Evolutionary conservation across 176 grass and related monocot species (phyloP), one percentile per base, ranked within the genome.

Genomic region (Panicum miliaceum): DNA sequence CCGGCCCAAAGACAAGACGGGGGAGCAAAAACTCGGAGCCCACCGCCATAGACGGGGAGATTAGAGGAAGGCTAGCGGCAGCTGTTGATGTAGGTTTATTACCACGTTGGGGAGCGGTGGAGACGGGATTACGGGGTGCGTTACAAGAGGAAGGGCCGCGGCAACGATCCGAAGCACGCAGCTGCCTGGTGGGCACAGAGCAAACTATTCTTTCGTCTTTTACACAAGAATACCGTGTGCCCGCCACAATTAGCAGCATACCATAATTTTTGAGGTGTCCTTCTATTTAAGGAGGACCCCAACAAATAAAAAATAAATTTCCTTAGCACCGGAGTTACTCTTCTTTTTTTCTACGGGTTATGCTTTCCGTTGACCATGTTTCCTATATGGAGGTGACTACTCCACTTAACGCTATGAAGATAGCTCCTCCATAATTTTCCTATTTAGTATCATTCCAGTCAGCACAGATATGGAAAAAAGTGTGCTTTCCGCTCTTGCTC

Each of bases 161-260:
- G 60, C 26, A 0, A 4, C 8, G 2, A 8, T 12, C 0, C 3
- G 87, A 65, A 90, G 0, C 41, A 85, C 45, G 73, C 83, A 90
- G 89, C 84, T 90, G 89, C 75, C 85, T 90, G 91, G 82, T 86
- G 89, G 64, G 84, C 87, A 81, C 89, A 90, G 1, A 92, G 91
- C 69, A 82, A 94, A 88, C 85, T 92, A 92, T 94, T 94, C 78
- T 97, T 97, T 94, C 94, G 85, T 87, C 91, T 92, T 97, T 90
- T 90, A 97, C 89, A 88, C 88, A 96, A 96, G 91, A 91, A 92
- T 90, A 92, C 88, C 85, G 85, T 92, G 90, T 82, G 90, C 82
- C 6, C 75, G 15, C 11, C 68, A 79, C 75, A 84, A 3, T 50
- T 14, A 74, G 79, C 80, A 90, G 80, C 84, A 90, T 90, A 87